Evolutionary conservation across 805 yeast genomes (phyloP).

Genomic region (Kuraishia borneana): DNA sequence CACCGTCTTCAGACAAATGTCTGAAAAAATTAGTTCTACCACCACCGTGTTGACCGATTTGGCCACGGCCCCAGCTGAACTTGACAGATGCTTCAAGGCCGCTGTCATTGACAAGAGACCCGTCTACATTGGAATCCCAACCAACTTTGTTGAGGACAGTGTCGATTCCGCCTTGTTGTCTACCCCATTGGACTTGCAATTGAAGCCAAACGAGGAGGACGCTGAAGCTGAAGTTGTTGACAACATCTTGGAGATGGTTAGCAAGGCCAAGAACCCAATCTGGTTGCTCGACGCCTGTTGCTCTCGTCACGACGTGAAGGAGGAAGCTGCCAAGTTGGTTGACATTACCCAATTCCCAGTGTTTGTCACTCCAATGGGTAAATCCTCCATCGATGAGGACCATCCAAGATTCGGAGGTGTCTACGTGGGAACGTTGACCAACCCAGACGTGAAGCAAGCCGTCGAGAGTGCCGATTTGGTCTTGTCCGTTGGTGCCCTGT

Average conservation of each 20-base stretch:
- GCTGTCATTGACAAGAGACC: conserved; percentile 71
- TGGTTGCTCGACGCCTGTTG: conserved; percentile 85
- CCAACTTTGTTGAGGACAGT: conserved; percentile 60
- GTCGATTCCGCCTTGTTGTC: conserved; percentile 48
- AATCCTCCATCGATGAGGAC: conserved; percentile 65
- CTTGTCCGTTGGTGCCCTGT: conserved; percentile 69
- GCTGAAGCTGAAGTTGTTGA: conserved; percentile 56
- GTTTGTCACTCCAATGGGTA: conserved; percentile 87
- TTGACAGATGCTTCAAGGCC: conserved; percentile 64
- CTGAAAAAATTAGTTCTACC: conserved; percentile 58
- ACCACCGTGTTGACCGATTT: conserved; percentile 55
- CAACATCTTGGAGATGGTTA: conserved; percentile 38
- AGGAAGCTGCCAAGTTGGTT: conserved; percentile 53
- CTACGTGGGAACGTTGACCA: conserved; percentile 73
- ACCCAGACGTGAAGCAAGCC: conserved; percentile 58
- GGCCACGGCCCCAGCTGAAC: conserved; percentile 52
- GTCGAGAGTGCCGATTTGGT: conserved; percentile 70
- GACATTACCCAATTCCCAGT: conserved; percentile 68
- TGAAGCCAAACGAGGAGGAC: conserved; percentile 46
- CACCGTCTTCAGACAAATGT: conserved; percentile 71
- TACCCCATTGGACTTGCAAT: conserved; percentile 52
- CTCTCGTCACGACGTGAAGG: conserved; percentile 57
- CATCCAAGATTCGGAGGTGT: conserved; percentile 74
- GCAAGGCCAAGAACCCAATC: conserved; percentile 54
- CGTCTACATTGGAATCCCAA: conserved; percentile 73